Evolutionary conservation across 1,139 yeast genomes (phyloP).

Genomic region (Chernovozyma sophiae-reginae): DNA sequence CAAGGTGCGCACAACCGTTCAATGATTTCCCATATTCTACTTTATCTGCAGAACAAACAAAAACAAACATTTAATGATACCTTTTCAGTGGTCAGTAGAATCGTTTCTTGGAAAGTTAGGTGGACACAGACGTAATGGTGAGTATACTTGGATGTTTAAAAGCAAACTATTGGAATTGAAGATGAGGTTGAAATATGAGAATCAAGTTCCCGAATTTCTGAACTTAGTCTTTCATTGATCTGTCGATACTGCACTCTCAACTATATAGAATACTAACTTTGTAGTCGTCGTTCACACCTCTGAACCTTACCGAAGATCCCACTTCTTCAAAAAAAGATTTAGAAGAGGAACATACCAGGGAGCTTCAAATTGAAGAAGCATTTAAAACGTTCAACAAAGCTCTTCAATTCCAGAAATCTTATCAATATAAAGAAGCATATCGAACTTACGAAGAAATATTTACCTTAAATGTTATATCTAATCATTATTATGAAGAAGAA

Average conservation of each 20-base stretch:
- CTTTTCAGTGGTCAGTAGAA: too few relatives aligned
- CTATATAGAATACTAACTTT: constrained; percentile 3
- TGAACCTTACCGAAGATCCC: constrained; percentile 74
- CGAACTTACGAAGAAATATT: constrained; percentile 59
- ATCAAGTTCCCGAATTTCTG: too few relatives aligned
- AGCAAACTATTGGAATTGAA: too few relatives aligned
- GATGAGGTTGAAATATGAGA: too few relatives aligned
- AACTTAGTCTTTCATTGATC: not conserved
- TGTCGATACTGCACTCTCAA: too few relatives aligned
- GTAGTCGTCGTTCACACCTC: constrained; percentile 73
- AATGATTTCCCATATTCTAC: too few relatives aligned
- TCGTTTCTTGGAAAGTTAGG: too few relatives aligned
- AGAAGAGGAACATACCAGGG: constrained; percentile 88
- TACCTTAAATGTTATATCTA: constrained; percentile 59
- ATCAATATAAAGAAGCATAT: constrained; percentile 48
- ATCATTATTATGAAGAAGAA: constrained; percentile 43
- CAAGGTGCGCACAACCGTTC: too few relatives aligned
- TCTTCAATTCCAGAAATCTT: constrained; percentile 52
- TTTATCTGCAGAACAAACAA: too few relatives aligned
- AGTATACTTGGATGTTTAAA: too few relatives aligned
- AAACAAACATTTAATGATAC: too few relatives aligned
- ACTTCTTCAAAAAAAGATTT: constrained; percentile 42
- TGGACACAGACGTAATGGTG: too few relatives aligned
- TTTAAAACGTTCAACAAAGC: constrained; percentile 73
- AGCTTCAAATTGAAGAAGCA: constrained; percentile 84